phyloP scores from a whole-genome alignment of 306 rosid genomes.

The Argentina anserina region DNA sequence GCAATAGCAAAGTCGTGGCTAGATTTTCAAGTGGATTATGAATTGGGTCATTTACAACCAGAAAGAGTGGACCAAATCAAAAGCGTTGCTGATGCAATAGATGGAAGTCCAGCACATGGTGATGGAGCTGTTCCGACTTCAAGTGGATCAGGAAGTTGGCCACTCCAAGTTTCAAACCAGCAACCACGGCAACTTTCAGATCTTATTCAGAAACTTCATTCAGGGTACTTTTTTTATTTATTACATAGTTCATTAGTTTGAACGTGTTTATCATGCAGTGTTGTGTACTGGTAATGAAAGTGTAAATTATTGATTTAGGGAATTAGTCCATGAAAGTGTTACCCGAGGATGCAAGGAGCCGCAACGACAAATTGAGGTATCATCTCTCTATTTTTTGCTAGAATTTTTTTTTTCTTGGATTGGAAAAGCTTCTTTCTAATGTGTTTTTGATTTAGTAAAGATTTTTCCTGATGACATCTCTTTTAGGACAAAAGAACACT shows the following conservation, averaged over 20 bases:
- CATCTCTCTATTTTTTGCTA: not conserved
- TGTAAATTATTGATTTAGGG: constrained; percentile 45
- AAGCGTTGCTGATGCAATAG: constrained; percentile 51
- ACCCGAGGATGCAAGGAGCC: constrained; percentile 88
- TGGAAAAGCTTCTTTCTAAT: not conserved
- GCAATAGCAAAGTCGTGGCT: constrained; percentile 96
- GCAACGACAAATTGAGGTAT: constrained; percentile 94
- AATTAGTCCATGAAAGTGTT: constrained; percentile 73
- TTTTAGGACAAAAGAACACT: not conserved
- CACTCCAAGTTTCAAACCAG: constrained; percentile 78
- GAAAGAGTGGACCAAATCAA: constrained; percentile 60
- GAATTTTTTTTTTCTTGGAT: not conserved
- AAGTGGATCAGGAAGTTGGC: constrained; percentile 79
- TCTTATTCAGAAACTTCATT: constrained; percentile 92
- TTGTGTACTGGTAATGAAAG: constrained; percentile 5
- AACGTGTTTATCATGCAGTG: constrained; percentile 4
- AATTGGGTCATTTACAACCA: constrained; percentile 55
- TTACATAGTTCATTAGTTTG: constrained; percentile 14
- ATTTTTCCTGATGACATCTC: not conserved
- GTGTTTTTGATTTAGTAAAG: not conserved
- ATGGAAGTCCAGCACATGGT: constrained; percentile 60
- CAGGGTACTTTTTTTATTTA: constrained; percentile 47
- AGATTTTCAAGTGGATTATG: constrained; percentile 86
- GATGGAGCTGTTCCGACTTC: constrained; percentile 48
- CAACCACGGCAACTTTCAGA: constrained; percentile 84